Conservation (phyloP, 306 rosid species). For the Vigna radiata region DNA sequence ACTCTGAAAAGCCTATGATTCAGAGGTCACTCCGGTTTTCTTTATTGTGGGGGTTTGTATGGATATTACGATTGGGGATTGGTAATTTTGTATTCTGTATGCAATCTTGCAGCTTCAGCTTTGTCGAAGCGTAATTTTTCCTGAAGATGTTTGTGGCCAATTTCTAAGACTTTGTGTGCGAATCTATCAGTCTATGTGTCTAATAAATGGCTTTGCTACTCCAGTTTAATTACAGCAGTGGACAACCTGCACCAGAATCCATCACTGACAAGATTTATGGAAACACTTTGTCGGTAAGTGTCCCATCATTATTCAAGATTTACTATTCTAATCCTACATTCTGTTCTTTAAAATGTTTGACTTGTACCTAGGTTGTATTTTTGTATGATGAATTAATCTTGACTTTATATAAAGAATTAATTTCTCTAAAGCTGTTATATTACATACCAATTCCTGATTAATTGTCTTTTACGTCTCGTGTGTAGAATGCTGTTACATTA, state of each 20-base stretch:
- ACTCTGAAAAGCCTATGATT: constrained; percentile 36
- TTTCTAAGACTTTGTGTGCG: constrained; percentile 20
- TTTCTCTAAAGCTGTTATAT: neutral
- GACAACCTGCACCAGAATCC: constrained; percentile 99
- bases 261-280: constrained; percentile 97
- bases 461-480: neutral
- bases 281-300: constrained; percentile 91
- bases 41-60: neutral
- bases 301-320: constrained; percentile 32
- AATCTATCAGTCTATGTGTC: constrained; percentile 39
- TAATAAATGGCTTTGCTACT: constrained; percentile 47
- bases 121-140: constrained; percentile 1
- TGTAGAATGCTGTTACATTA: neutral
- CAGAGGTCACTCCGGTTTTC: constrained; percentile 7
- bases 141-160: constrained; percentile 24
- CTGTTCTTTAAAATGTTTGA: constrained; percentile 21
- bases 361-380: constrained; percentile 29
- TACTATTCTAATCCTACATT: constrained; percentile 27
- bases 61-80: neutral
- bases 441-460: neutral
- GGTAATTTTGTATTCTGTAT: constrained; percentile 8
- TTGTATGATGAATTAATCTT: constrained; percentile 34
- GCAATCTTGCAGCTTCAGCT: neutral
- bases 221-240: constrained; percentile 96
- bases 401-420: neutral